Evolutionary conservation across 371 early-diverging fungal genomes (phyloP).

Genomic region (Mortierella sp.): DNA sequence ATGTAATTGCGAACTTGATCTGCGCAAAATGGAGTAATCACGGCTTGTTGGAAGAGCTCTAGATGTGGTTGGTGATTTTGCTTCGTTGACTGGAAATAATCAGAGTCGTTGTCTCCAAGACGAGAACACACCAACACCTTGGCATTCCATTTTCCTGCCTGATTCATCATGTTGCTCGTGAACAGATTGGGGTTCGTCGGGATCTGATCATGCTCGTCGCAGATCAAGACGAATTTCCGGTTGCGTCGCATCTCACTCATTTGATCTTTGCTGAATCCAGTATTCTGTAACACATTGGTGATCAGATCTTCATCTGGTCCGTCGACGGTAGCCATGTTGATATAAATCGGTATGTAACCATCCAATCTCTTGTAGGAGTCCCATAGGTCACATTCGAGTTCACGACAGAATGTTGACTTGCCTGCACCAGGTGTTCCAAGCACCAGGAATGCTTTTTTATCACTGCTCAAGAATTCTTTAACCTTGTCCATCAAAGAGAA

Average conservation of each 20-base stretch:
- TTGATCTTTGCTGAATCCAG: background rate
- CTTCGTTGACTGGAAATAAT: background rate
- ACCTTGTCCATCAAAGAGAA: too few species aligned
- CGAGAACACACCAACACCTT: slow-evolving; percentile 8
- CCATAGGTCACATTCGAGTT: too few species aligned
- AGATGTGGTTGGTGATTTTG: too few species aligned
- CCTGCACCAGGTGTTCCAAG: too few species aligned
- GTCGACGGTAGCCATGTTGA: slow-evolving; percentile 4
- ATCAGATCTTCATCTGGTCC: background rate
- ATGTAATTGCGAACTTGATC: too few species aligned
- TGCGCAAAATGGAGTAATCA: background rate
- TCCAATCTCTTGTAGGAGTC: background rate
- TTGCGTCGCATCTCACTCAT: background rate
- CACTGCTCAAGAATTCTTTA: too few species aligned
- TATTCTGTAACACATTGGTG: background rate
- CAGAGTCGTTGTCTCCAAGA: background rate
- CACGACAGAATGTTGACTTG: too few species aligned
- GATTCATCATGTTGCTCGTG: background rate
- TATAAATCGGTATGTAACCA: background rate
- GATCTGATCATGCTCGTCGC: too few species aligned
- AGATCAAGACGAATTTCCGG: too few species aligned
- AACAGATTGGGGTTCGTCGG: too few species aligned
- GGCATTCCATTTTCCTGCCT: background rate
- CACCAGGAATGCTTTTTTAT: too few species aligned
- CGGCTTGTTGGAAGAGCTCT: background rate